A percentile compares a stretch with the other conserved stretches of the same genome.
Conservation (phyloP, 2,329 filamentous ascomycete species). For the Colletotrichum australisinense region DNA sequence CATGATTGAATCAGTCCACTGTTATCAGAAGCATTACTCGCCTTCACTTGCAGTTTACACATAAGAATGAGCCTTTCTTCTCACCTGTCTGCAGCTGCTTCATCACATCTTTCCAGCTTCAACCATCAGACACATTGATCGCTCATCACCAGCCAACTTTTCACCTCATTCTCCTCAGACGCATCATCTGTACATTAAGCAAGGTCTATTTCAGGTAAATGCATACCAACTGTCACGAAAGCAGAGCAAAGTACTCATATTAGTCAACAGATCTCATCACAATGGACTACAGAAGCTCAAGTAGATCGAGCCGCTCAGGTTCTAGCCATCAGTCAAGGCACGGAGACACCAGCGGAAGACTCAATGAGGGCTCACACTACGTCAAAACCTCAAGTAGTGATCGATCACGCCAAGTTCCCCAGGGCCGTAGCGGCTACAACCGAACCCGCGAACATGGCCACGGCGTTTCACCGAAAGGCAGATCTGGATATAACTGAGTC, state of each 20-base stretch:
- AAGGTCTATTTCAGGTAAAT: not conserved
- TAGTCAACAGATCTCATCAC: not conserved
- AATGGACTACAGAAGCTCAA: constrained; percentile 14
- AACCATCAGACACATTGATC: not conserved
- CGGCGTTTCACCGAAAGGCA: constrained; percentile 8
- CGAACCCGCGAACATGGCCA: constrained; percentile 13
- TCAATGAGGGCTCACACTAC: not conserved
- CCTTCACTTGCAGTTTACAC: not conserved
- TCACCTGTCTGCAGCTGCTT: not conserved
- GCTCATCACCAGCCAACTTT: not conserved
- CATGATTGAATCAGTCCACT: not conserved
- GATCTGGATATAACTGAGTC: constrained; percentile 26
- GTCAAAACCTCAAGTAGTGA: not conserved
- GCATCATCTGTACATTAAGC: not conserved
- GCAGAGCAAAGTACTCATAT: not conserved
- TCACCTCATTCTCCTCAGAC: too few relatives aligned
- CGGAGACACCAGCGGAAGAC: not conserved
- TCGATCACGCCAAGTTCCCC: not conserved
- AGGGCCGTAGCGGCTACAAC: constrained; percentile 30
- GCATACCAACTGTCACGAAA: not conserved
- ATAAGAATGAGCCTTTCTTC: not conserved
- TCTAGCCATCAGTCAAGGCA: not conserved
- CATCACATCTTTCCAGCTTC: not conserved
- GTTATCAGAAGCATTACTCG: not conserved
- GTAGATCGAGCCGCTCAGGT: not conserved